phyloP scores from a whole-genome alignment of 176 grass and related monocot genomes.

The Rhipidocladum racemiflorum region DNA sequence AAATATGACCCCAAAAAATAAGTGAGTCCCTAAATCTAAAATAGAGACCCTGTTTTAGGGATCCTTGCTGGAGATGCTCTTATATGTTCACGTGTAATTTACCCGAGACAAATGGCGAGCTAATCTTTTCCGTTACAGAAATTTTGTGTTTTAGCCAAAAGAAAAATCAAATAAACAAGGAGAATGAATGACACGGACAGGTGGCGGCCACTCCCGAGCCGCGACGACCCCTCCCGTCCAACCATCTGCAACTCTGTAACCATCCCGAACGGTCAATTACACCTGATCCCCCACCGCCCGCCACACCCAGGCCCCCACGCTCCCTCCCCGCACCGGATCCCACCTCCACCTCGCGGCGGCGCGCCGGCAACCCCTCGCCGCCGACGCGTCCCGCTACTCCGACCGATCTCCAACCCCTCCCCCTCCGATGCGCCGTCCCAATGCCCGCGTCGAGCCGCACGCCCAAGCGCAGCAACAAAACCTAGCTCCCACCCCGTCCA shows the following conservation, averaged over 20 bases:
- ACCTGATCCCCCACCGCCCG: neutral
- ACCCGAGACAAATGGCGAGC: no score
- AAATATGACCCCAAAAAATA: no score
- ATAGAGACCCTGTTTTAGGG: no score
- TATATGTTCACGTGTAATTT: no score
- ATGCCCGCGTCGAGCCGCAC: constrained; percentile 36
- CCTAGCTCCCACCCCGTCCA: constrained; percentile 18
- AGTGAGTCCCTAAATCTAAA: no score
- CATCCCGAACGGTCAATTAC: neutral
- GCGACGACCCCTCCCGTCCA: neutral
- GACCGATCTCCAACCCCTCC: neutral
- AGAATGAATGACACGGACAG: neutral
- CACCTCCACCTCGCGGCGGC: constrained; percentile 28
- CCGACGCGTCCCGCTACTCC: constrained; percentile 19
- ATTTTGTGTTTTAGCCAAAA: no score
- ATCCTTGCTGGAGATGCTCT: no score
- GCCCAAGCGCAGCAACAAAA: constrained; percentile 13
- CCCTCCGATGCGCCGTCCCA: constrained; percentile 48
- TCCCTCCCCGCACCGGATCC: constrained; percentile 36
- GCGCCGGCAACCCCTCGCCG: constrained; percentile 33
- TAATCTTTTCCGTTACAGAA: no score
- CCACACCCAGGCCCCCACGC: constrained; percentile 7
- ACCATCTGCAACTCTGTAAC: constrained; percentile 18
- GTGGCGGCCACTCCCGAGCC: no score
- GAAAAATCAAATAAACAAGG: neutral